Base-by-base conservation (phyloP, 1,139 yeast species). In the Zygoascus sp. region DNA sequence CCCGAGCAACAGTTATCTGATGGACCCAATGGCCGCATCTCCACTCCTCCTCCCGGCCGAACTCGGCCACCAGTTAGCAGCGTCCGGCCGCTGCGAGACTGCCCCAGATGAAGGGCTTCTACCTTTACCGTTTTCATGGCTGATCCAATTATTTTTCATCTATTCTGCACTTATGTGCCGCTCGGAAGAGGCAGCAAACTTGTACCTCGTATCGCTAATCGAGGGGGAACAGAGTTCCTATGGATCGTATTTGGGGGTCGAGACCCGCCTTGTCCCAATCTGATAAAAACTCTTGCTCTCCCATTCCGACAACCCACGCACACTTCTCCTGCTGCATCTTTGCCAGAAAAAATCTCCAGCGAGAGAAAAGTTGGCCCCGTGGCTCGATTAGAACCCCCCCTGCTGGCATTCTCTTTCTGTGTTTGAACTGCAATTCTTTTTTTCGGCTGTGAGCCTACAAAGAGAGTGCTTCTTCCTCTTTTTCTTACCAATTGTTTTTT, bases 211-310 rank as follows among this genome's bases (percentile, higher is more conserved):
- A 15, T 13, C 34, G 8, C 34, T n/a, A 9, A 30, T 8, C 16
- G 34, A 15, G 27, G 10, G 7, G 27, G 27, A 7, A 7, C 27
- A 23, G 27, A 23, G n/a, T n/a, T n/a, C n/a, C n/a, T n/a, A n/a
- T n/a, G n/a, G n/a, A n/a, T 25, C 8, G 7, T 3, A 4, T 4
- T 25, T 3, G 28, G 7, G 28, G 28, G 28, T 6, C 28, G 28
- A 25, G 28, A 25, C 28, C 28, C 28, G 28, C 28, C 34, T 15
- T 30, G 34, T n/a, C 17, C 34, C 34, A 30, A 30, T 30, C 34
- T 30, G 34, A 30, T 30, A 30, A 30, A 30, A 30, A 15, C 10
- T 9, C 17, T 30, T 15, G 16, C 16, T 13, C 15, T 13, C 17
- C 34, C 34, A 10, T 25, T 25, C 11, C 34, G 4, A 30, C 16